Evolutionary conservation across 169 alveolate genomes (phyloP).

Genomic region (Ichthyophthirius multifiliis): DNA sequence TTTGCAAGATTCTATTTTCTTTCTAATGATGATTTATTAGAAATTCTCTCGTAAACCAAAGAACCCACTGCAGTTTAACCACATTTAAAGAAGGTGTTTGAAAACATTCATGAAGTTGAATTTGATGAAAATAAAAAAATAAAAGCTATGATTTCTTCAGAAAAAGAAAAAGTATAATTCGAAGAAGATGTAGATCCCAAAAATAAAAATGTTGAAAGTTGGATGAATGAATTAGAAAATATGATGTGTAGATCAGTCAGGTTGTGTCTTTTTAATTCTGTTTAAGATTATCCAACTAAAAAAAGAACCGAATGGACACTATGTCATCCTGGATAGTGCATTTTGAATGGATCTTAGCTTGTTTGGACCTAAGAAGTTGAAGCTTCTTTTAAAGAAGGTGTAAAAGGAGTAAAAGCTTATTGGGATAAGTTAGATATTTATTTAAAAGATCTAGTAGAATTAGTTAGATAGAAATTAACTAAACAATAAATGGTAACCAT

Average conservation of each 20-base stretch:
- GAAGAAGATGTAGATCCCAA: constrained; percentile 81
- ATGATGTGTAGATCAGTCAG: constrained; percentile 87
- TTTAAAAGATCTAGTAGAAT: constrained; percentile 87
- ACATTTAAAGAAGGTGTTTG: constrained; percentile 85
- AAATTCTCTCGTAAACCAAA: constrained; percentile 85
- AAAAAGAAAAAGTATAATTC: constrained; percentile 87
- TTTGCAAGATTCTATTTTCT: constrained; percentile 89
- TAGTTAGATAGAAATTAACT: constrained; percentile 89
- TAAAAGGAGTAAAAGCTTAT: constrained; percentile 62
- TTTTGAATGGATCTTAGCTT: constrained; percentile 90
- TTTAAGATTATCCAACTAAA: constrained; percentile 75
- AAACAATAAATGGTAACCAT: constrained; percentile 85
- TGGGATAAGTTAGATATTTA: constrained; percentile 66
- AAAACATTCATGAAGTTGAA: constrained; percentile 80
- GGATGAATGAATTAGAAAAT: constrained; percentile 93
- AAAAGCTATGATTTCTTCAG: constrained; percentile 88
- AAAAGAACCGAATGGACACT: constrained; percentile 92
- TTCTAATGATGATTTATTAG: constrained; percentile 85
- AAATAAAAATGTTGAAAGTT: constrained; percentile 89
- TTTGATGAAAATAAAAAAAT: constrained; percentile 81
- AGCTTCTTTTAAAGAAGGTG: constrained; percentile 79
- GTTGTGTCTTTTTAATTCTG: constrained; percentile 60
- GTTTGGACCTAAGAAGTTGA: constrained; percentile 94
- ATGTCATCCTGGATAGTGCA: constrained; percentile 88
- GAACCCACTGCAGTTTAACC: constrained; percentile 86